Base-by-base conservation (phyloP, 2,329 filamentous ascomycete genomes). In the Blumeriella jaapii region DNA sequence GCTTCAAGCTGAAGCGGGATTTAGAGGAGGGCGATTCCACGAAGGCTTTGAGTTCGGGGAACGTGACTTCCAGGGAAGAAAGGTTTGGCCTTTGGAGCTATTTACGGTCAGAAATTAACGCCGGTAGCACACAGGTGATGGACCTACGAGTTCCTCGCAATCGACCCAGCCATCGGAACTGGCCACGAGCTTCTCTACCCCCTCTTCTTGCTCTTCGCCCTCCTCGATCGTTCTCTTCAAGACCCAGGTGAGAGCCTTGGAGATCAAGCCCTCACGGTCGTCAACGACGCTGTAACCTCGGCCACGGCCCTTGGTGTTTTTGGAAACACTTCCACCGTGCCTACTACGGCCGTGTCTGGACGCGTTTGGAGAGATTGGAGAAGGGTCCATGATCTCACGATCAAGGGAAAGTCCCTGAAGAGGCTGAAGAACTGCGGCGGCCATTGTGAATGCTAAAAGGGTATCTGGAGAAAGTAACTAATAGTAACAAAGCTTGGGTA, bases 241-340 rank as follows among this genome's bases (percentile, higher is more conserved):
- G 17, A 63, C 55, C 41, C 61, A 62, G 33, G 52, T 51, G 17
- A 65, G 45, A 14, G 61, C 61, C 50, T 63, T 63, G 42, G 56
- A 54, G 31, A 64, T 52, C 36, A 54, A 52, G 6, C 50, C 51
- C 32, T 64, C 60, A 29, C 58, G 52, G 31, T 63, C 60, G 37
- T 63, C 61, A 10, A 61, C 53, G 17, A 63, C 50, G 38, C 56
- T 59, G 52, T 64, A 64, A 9, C 59, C 55, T 12, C 59, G 54
- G 9, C 56, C 55, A 19, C 55, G 47, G 29, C 44, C 46, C 31
- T 54, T 55, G 35, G 31, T 41, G 20, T 41, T 47, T 45, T 61
- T 62, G 32, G 44, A 46, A 27, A 52, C 39, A 33, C 51, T 54
- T 12, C 52, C 51, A 10, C 51, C 48, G 38, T 54, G 49, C 36